Conservation (phyloP, 2,329 filamentous ascomycete species). For the Corynespora cassiicola region DNA sequence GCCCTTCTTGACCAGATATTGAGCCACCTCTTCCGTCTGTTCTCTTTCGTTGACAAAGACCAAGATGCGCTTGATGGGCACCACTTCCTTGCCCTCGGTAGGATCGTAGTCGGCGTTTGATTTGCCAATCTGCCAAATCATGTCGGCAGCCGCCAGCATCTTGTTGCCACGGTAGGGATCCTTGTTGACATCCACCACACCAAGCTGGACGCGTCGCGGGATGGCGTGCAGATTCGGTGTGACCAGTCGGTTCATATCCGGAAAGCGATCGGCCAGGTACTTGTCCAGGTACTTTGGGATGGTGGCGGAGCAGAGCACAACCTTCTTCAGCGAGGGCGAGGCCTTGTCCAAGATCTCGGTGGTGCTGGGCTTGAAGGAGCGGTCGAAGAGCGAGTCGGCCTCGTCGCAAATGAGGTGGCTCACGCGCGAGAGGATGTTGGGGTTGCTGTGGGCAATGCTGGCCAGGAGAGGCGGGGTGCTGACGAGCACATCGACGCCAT, state of each 20-base stretch:
- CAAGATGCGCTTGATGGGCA: conserved; percentile 82
- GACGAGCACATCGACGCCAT: conserved; percentile 84
- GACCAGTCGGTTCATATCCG: conserved; percentile 82
- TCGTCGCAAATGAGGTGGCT: conserved; percentile 91
- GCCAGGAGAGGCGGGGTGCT: conserved; percentile 88
- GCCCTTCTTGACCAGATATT: conserved; percentile 81
- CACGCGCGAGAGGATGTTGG: conserved; percentile 91
- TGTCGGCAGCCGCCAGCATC: conserved; percentile 89
- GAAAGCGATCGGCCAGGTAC: conserved; percentile 81
- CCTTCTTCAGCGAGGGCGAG: conserved; percentile 80
- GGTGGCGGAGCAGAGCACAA: conserved; percentile 94
- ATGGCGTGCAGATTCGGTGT: conserved; percentile 97
- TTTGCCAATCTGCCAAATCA: conserved; percentile 91
- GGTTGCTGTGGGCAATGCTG: conserved; percentile 87
- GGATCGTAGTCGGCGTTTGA: conserved; percentile 59
- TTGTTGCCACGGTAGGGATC: conserved; percentile 96
- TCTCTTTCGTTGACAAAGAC: conserved; percentile 98
- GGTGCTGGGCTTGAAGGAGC: conserved; percentile 86
- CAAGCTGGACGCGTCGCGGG: conserved; percentile 90
- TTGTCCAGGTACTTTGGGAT: conserved; percentile 90
- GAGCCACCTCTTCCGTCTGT: conserved; percentile 79
- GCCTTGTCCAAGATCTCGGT: conserved; percentile 82
- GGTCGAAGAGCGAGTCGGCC: conserved; percentile 93
- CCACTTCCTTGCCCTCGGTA: conserved; percentile 55
- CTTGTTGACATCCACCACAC: conserved; percentile 88